These are phyloP conservation scores for Cupressus sempervirens DNA, from an alignment of 75 land plant genomes.

Conservation along the genomic window DNA sequence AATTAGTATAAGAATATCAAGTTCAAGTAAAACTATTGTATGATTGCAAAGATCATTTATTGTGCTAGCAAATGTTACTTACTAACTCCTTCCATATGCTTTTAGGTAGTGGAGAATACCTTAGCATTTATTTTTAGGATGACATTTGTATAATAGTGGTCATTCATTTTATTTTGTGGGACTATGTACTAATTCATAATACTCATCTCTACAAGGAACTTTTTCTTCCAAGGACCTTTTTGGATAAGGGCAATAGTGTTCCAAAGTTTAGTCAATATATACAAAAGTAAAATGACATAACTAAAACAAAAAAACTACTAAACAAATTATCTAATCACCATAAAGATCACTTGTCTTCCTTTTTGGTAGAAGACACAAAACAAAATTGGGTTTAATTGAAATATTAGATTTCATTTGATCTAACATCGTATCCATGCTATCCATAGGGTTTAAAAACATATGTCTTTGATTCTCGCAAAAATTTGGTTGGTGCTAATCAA, in stretches of 20 bases:
- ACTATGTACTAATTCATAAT: no score
- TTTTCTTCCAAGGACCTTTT: no score
- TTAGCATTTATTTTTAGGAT: no score
- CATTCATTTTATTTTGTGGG: no score
- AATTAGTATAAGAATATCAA: background rate
- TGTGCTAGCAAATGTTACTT: no score
- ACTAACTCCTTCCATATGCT: no score
- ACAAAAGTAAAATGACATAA: background rate
- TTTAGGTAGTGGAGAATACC: background rate
- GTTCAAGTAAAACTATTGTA: background rate
- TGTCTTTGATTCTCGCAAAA: constrained; percentile 40
- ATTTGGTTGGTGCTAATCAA: constrained; percentile 24
- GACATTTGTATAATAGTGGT: no score
- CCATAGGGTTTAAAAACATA: constrained; percentile 38
- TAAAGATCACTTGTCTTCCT: constrained; percentile 70
- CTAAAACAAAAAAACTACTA: background rate
- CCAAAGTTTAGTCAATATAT: background rate
- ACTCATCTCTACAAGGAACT: no score
- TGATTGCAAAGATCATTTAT: constrained; percentile 47
- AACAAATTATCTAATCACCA: constrained; percentile 30
- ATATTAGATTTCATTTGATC: constrained; percentile 33
- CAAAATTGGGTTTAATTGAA: constrained; percentile 53
- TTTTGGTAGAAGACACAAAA: constrained; percentile 75
- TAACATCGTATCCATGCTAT: constrained; percentile 77
- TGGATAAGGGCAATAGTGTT: no score